Percentiles rank a stretch among this genome's conserved stretches.
Evolutionary conservation across 345 rosid species (phyloP).

Genomic region (Linum lewisii): DNA sequence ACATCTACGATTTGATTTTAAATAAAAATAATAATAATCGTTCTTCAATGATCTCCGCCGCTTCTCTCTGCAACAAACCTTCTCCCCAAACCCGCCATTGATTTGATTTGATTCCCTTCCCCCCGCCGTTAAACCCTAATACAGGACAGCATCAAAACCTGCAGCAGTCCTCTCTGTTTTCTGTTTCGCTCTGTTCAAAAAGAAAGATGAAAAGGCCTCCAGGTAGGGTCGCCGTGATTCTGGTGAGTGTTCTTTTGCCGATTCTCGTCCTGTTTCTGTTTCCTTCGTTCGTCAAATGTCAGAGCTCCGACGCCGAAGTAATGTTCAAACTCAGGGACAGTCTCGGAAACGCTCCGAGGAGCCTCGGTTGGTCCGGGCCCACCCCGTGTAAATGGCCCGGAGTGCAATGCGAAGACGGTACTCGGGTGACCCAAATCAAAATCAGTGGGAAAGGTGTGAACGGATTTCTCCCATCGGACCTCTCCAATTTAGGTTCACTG

Average conservation of each 20-base stretch:
- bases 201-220: background rate
- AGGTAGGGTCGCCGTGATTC: background rate
- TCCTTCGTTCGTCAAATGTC: background rate
- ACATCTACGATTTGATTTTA: no score
- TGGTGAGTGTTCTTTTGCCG: background rate
- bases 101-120: no score
- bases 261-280: background rate
- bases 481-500: constrained; percentile 35
- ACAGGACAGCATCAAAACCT: background rate
- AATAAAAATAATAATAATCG: no score
- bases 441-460: constrained; percentile 30
- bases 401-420: constrained; percentile 21
- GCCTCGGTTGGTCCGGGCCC: constrained; percentile 43
- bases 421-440: constrained; percentile 45
- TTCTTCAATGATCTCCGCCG: background rate
- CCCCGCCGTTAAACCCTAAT: background rate
- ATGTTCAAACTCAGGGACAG: constrained; percentile 17
- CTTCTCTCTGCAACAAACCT: background rate
- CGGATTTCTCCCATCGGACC: constrained; percentile 47
- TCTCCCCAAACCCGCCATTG: background rate
- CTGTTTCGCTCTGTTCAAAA: background rate
- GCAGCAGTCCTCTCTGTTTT: background rate
- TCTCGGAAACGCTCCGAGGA: constrained; percentile 5
- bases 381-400: constrained; percentile 54
- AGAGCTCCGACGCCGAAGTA: constrained; percentile 15